Conservation (phyloP, 2,329 filamentous ascomycete species). For the Trichophyton rubrum region DNA sequence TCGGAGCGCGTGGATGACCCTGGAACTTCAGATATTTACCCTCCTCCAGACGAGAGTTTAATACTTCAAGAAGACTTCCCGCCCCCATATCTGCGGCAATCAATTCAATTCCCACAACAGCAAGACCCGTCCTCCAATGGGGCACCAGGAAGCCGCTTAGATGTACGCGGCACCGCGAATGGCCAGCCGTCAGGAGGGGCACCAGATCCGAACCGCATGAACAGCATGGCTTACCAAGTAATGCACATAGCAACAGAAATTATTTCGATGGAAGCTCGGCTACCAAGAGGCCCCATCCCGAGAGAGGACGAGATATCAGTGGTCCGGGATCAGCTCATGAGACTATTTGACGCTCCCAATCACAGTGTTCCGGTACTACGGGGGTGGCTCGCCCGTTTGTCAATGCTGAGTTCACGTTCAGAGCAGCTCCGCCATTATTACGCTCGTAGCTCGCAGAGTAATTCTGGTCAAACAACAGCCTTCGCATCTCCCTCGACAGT, state of each 20-base stretch:
- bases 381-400: slow-evolving; percentile 21
- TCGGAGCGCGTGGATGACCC: too few species aligned
- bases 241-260: slow-evolving; percentile 12
- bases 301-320: slow-evolving; percentile 21
- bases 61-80: too few species aligned
- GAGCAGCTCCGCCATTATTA: slow-evolving; percentile 21
- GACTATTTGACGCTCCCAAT: slow-evolving; percentile 24
- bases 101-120: not conserved
- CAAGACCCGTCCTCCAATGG: not conserved
- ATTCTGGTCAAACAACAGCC: not conserved
- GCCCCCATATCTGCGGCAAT: not conserved
- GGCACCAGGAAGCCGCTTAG: not conserved
- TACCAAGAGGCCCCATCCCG: slow-evolving; percentile 20
- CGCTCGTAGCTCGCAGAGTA: not conserved
- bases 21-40: too few species aligned
- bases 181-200: not conserved
- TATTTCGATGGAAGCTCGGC: slow-evolving; percentile 19
- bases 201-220: not conserved
- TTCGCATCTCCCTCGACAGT: slow-evolving; percentile 2
- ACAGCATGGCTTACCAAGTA: not conserved
- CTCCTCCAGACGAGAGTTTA: too few species aligned
- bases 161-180: not conserved
- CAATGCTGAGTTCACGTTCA: slow-evolving; percentile 21
- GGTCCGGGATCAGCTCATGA: slow-evolving; percentile 21
- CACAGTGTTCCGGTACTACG: slow-evolving; percentile 18